Conservation (phyloP, 129 eudicot species). For the Oenanthe sinensis region DNA sequence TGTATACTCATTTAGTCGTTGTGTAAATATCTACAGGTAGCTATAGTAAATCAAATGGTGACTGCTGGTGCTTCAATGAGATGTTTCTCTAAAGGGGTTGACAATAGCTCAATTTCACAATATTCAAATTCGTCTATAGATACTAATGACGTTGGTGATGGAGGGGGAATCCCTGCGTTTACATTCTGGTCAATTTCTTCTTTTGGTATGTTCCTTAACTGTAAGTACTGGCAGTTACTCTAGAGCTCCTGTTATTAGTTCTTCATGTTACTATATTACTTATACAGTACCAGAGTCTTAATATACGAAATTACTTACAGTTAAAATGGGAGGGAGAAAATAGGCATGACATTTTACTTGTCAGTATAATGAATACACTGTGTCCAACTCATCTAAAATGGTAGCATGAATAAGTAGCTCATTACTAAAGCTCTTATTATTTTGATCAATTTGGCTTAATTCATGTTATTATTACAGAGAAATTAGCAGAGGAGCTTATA, state of each 20-base stretch:
- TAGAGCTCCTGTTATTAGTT: neutral
- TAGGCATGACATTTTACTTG: neutral
- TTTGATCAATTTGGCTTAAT: neutral
- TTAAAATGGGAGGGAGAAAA: neutral
- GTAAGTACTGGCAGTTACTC: neutral
- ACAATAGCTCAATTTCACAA: constrained; percentile 49
- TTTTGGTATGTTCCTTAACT: constrained; percentile 46
- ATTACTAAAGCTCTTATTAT: neutral
- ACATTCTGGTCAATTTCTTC: constrained; percentile 49
- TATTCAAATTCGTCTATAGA: constrained; percentile 40
- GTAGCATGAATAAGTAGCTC: neutral
- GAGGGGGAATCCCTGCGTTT: constrained; percentile 78
- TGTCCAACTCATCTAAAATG: neutral
- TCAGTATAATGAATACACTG: neutral
- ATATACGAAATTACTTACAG: neutral
- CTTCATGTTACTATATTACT: neutral
- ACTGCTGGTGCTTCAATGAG: constrained; percentile 49
- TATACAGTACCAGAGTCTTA: neutral
- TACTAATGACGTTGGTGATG: constrained; percentile 60
- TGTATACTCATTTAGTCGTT: constrained; percentile 1
- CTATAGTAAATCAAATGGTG: constrained; percentile 48
- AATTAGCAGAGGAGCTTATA: constrained; percentile 56
- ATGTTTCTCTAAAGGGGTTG: constrained; percentile 48
- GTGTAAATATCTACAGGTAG: constrained; percentile 43
- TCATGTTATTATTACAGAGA: constrained; percentile 34